Evolutionary conservation across 2,329 filamentous ascomycete genomes (phyloP), one percentile per base, ranked within the genome.

Genomic region (Colletotrichum horii): DNA sequence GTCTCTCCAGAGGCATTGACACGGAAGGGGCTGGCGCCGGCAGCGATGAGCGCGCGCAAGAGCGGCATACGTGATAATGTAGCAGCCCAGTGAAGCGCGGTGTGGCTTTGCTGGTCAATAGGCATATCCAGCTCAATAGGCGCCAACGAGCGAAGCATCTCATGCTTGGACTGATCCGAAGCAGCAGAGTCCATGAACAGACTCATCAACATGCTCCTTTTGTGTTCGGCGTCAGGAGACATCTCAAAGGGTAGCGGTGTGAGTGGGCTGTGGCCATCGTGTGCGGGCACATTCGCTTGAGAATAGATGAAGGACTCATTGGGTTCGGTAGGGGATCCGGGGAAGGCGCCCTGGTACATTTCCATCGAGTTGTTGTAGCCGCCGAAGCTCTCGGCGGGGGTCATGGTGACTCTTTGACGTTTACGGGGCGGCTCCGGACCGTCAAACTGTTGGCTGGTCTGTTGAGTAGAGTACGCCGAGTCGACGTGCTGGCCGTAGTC

Each of bases 81-180:
- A 7, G 97, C 96, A 4, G 97, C 97, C 97, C 97, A 99, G 82
- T 98, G 96, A 55, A 99, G 88, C 4, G 96, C 96, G 22, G 96
- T 98, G 81, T 98, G 95, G 43, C 93, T 93, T 75, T 95, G 95
- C 30, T 93, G 91, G 81, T 99, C 97, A 73, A 99, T 95, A 3
- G 97, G 96, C 83, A 97, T 94, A 81, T 99, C 97, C 26, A 98
- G 90, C 79, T 99, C 96, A 52, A 93, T 88, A 0, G 95, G 92
- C 2, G 92, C 94, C 71, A 98, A 89, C 12, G 92, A 93, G 64
- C 93, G 89, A 52, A 99, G 91, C 52, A 94, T 94, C 14, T 96
- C 94, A 80, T 96, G 94, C 71, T 93, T 93, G 2, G 92, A 90
- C 77, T 88, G 93, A 78, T 97, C 94, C 9, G 91, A 92, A 14